Conservation (phyloP, 495 filamentous ascomycete species). For the Rostrohypoxylon terebratum region DNA sequence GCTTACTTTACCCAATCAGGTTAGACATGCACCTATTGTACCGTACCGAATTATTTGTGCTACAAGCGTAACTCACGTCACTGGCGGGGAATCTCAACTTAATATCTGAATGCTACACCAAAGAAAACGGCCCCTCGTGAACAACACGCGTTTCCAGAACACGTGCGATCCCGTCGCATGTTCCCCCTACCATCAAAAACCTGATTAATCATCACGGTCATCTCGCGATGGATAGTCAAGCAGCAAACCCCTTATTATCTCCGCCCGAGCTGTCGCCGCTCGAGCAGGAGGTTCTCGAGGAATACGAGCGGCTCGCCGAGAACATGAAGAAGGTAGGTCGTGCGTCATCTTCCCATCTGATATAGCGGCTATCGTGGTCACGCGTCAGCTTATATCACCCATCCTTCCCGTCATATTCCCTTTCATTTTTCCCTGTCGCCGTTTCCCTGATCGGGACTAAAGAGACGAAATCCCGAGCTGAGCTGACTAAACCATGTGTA, state of each 20-base stretch:
- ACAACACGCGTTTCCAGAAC: conserved; percentile 33
- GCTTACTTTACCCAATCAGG: neutral
- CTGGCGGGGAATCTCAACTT: conserved; percentile 10
- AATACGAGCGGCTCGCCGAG: conserved; percentile 85
- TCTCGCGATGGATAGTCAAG: conserved; percentile 49
- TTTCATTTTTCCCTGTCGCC: neutral
- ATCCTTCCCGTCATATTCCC: neutral
- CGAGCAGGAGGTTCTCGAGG: conserved; percentile 94
- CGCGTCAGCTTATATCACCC: conserved; percentile 36
- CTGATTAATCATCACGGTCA: neutral
- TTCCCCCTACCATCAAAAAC: neutral
- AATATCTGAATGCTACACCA: neutral
- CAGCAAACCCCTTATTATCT: conserved; percentile 47
- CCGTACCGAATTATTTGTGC: conserved; percentile 5
- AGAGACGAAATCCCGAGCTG: neutral
- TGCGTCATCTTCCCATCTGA: conserved; percentile 22
- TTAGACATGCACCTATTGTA: neutral
- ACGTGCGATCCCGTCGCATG: neutral
- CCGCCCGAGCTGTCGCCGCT: conserved; percentile 74
- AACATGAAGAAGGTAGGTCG: conserved; percentile 87
- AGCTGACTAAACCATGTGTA: conserved; percentile 7
- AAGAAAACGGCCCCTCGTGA: conserved; percentile 25
- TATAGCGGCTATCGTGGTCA: neutral
- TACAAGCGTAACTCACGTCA: conserved; percentile 14
- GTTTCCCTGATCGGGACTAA: neutral